phyloP scores from a whole-genome alignment of 1,284 basidiomycete genomes.

The Cryptococcus sp. region DNA sequence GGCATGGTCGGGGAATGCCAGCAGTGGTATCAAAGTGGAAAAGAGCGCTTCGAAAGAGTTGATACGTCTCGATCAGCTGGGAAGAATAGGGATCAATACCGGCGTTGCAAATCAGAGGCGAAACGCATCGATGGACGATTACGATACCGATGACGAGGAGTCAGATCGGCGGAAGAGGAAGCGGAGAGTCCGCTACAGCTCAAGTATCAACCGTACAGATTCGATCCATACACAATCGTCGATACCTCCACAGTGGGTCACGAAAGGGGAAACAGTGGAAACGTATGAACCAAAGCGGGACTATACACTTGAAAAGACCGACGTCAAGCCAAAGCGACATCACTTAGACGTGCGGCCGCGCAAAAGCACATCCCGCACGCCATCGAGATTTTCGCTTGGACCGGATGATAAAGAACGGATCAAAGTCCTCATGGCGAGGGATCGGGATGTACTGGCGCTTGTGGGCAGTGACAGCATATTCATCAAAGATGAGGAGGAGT shows the following conservation, averaged over 20 bases:
- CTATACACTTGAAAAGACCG: background rate
- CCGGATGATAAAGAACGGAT: slow-evolving; percentile 10
- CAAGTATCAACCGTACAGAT: background rate
- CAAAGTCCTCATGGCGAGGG: slow-evolving; percentile 5
- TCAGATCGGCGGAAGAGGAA: background rate
- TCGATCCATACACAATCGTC: too few relatives aligned
- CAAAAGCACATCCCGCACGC: background rate
- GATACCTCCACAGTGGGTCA: too few relatives aligned
- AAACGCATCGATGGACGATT: slow-evolving; percentile 8
- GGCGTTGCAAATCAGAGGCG: background rate
- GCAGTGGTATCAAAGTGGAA: background rate
- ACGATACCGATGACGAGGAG: slow-evolving; percentile 23
- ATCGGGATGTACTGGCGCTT: slow-evolving; percentile 1
- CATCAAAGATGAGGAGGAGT: background rate
- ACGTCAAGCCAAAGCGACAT: background rate
- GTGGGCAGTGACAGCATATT: background rate
- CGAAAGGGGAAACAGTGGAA: too few relatives aligned
- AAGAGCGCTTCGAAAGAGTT: too few relatives aligned
- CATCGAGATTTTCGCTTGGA: slow-evolving; percentile 11
- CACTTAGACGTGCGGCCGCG: background rate
- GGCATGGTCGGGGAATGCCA: background rate
- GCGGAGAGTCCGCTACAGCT: background rate
- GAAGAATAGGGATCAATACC: background rate
- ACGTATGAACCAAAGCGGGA: background rate
- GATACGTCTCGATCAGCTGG: too few relatives aligned